phyloP scores from a whole-genome alignment of 306 rosid species.

The Elaeagnus macrophylla region DNA sequence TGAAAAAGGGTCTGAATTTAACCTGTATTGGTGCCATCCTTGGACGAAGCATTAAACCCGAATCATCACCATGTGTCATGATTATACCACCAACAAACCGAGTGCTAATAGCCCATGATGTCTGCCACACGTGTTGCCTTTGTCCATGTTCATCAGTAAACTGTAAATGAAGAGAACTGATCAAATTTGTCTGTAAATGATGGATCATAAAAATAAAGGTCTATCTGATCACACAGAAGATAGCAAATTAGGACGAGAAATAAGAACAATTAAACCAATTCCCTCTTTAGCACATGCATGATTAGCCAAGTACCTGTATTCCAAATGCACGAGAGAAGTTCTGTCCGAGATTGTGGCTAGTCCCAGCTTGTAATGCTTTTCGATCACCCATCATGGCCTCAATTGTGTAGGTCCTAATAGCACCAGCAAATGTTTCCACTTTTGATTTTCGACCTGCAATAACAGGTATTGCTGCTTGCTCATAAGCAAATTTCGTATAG shows the following conservation, averaged over 20 bases:
- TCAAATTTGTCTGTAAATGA: constrained; percentile 20
- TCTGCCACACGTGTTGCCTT: constrained; percentile 87
- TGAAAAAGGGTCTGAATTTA: constrained; percentile 5
- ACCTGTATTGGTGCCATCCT: constrained; percentile 91
- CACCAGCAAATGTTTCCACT: constrained; percentile 98
- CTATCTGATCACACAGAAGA: too few relatives aligned
- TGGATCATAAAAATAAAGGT: constrained; percentile 12
- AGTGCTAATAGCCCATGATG: constrained; percentile 97
- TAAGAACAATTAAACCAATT: too few relatives aligned
- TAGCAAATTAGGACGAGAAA: too few relatives aligned
- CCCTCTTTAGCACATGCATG: too few relatives aligned
- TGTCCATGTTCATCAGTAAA: constrained; percentile 83
- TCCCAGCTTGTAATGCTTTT: constrained; percentile 96
- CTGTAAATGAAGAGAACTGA: constrained; percentile 37
- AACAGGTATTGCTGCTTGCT: constrained; percentile 95
- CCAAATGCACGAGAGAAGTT: constrained; percentile 90
- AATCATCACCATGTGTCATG: constrained; percentile 95
- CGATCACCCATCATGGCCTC: constrained; percentile 99
- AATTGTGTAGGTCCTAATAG: constrained; percentile 77
- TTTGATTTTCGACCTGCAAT: constrained; percentile 89
- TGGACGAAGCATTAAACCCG: constrained; percentile 91
- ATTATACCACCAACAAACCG: constrained; percentile 98
- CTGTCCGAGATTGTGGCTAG: constrained; percentile 98
- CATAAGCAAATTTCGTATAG: constrained; percentile 78
- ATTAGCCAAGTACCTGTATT: constrained; percentile 52